These are phyloP conservation scores for Penicillium thymicola DNA, from an alignment of 2,329 filamentous ascomycete genomes.

Conservation along the genomic window DNA sequence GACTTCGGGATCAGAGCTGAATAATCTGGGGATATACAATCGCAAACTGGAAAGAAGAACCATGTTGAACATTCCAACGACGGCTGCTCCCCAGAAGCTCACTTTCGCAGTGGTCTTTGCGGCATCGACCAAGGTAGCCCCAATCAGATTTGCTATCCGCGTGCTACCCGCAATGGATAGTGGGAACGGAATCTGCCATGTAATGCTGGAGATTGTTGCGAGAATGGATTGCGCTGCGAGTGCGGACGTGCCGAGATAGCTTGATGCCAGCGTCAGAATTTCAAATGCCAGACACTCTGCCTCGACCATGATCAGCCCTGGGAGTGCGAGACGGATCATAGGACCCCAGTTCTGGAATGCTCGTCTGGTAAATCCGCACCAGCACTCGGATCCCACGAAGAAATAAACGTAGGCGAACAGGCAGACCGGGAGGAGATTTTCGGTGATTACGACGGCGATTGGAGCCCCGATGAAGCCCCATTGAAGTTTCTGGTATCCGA, in stretches of 20 bases:
- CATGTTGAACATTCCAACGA: conserved; percentile 78
- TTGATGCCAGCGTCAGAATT: conserved; percentile 77
- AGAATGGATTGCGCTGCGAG: conserved; percentile 87
- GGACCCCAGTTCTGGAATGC: conserved; percentile 73
- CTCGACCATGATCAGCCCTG: conserved; percentile 89
- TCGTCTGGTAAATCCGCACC: conserved; percentile 71
- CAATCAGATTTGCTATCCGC: conserved; percentile 86
- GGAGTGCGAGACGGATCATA: conserved; percentile 83
- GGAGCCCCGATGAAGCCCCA: conserved; percentile 77
- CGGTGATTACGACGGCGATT: conserved; percentile 70
- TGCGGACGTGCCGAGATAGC: conserved; percentile 72
- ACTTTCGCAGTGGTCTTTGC: conserved; percentile 80
- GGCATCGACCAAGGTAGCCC: conserved; percentile 74
- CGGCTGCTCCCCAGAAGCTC: conserved; percentile 61
- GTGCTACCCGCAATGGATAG: conserved; percentile 85
- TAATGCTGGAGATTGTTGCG: conserved; percentile 71
- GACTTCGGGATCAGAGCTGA: conserved; percentile 71
- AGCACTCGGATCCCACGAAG: conserved; percentile 70
- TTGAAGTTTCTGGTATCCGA: conserved; percentile 44
- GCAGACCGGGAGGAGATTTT: conserved; percentile 70
- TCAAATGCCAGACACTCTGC: conserved; percentile 94
- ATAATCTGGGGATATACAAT: conserved; percentile 71
- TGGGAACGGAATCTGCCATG: conserved; percentile 90
- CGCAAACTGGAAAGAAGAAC: conserved; percentile 65
- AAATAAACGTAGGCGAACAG: conserved; percentile 72